phyloP scores from a whole-genome alignment of 345 rosid species.

The Cardamine occulta region DNA sequence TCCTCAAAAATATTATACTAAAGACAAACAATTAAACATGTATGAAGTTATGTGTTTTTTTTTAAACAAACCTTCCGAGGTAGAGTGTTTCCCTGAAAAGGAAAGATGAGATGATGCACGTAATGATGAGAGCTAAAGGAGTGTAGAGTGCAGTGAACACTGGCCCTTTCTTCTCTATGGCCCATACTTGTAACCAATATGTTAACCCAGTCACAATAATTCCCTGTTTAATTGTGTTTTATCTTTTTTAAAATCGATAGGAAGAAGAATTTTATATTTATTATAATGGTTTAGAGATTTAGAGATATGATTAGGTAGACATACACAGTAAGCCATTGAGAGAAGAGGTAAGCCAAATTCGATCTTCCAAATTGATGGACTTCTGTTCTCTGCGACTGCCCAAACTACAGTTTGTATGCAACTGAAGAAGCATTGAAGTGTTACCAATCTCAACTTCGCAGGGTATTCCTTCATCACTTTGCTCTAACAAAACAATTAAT shows the following conservation, averaged over 20 bases:
- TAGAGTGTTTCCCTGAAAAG: conserved; percentile 70
- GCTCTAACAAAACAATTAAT: conserved; percentile 27
- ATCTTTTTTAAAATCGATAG: no score
- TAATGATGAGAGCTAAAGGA: conserved; percentile 76
- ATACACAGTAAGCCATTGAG: conserved; percentile 82
- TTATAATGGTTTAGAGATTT: not conserved
- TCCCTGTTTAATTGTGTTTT: conserved; percentile 54
- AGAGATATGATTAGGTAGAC: conserved; percentile 21
- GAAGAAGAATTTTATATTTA: no score
- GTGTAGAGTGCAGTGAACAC: conserved; percentile 79
- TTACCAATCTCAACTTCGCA: conserved; percentile 64
- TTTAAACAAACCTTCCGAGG: conserved; percentile 66
- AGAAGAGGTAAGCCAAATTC: conserved; percentile 73
- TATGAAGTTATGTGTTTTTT: not conserved
- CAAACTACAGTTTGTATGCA: conserved; percentile 69
- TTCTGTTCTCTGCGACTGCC: conserved; percentile 65
- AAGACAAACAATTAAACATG: not conserved
- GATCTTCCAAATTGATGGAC: conserved; percentile 73
- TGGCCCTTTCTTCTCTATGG: conserved; percentile 84
- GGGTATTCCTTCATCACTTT: conserved; percentile 67
- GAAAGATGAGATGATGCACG: conserved; percentile 67
- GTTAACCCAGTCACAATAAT: conserved; percentile 67
- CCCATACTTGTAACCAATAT: conserved; percentile 91
- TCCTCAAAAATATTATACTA: not conserved
- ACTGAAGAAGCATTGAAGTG: conserved; percentile 78